Percentiles rank a stretch among this genome's conserved stretches.
These are phyloP conservation scores for Pisolithus tinctorius DNA, from an alignment of 768 basidiomycete genomes.

Conservation along the genomic window DNA sequence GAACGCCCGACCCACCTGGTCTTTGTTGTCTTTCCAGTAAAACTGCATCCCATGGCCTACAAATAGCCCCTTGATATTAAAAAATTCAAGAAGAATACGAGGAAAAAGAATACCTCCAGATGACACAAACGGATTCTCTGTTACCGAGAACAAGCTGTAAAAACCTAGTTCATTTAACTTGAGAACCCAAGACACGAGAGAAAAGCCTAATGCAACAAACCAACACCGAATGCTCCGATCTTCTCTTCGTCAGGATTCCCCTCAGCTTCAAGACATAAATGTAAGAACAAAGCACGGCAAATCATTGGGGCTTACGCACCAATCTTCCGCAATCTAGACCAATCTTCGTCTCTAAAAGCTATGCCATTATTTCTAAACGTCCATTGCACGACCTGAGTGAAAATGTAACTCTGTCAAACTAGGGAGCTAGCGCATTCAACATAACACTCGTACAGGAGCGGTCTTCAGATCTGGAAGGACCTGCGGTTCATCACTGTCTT, in stretches of 20 bases:
- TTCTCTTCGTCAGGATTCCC: constrained; percentile 94
- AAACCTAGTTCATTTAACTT: constrained; percentile 39
- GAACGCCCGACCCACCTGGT: constrained; percentile 47
- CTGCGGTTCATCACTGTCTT: constrained; percentile 5
- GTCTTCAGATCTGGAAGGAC: constrained; percentile 61
- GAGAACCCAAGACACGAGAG: background rate
- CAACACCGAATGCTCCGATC: constrained; percentile 94
- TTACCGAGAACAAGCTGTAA: constrained; percentile 77
- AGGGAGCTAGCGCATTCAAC: constrained; percentile 9
- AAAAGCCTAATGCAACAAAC: constrained; percentile 28
- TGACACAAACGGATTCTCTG: constrained; percentile 76
- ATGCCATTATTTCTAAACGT: constrained; percentile 86
- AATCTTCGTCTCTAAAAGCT: constrained; percentile 77
- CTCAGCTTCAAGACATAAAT: constrained; percentile 47
- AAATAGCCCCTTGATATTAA: constrained; percentile 13
- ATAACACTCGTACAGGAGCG: constrained; percentile 34
- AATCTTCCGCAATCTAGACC: constrained; percentile 86
- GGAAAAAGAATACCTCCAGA: constrained; percentile 56
- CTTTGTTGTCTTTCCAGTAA: constrained; percentile 91
- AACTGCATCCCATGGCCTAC: constrained; percentile 89
- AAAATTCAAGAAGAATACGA: background rate
- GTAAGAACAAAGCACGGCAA: background rate
- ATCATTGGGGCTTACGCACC: constrained; percentile 34
- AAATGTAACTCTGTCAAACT: background rate
- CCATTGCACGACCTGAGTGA: constrained; percentile 66